These are phyloP conservation scores for Ballota nigra DNA, from an alignment of 257 asterid genomes.

Conservation along the genomic window DNA sequence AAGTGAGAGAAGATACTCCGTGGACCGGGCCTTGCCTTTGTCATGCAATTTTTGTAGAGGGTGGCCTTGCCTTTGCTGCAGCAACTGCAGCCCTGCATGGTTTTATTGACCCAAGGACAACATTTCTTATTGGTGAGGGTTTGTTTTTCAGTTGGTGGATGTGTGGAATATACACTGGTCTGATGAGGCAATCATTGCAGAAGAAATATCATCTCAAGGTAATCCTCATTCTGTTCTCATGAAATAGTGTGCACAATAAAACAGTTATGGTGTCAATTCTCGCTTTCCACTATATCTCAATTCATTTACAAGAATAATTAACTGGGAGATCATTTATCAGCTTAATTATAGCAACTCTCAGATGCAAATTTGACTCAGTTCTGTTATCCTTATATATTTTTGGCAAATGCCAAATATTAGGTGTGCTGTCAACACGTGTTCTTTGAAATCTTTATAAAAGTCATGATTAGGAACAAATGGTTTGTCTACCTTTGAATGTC, in stretches of 20 bases:
- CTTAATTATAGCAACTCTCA: neutral
- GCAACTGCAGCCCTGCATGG: slow-evolving; percentile 73
- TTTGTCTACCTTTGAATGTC: neutral
- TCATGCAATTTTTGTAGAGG: slow-evolving; percentile 89
- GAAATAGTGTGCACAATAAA: neutral
- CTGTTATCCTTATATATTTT: neutral
- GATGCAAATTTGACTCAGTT: slow-evolving; percentile 5
- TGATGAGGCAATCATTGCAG: slow-evolving; percentile 79
- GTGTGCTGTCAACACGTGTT: neutral
- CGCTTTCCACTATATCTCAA: neutral
- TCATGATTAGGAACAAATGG: neutral
- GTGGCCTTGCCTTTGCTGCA: slow-evolving; percentile 81
- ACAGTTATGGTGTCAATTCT: neutral
- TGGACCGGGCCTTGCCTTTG: slow-evolving; percentile 93
- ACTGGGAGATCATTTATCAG: neutral
- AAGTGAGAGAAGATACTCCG: slow-evolving; percentile 79
- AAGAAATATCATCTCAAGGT: slow-evolving; percentile 99
- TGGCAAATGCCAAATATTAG: neutral
- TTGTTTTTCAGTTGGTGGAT: slow-evolving; percentile 98
- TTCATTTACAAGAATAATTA: neutral
- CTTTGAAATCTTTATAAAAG: slow-evolving; percentile 1
- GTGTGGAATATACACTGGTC: slow-evolving; percentile 98
- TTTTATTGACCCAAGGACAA: slow-evolving; percentile 75
- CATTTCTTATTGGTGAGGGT: slow-evolving; percentile 86
- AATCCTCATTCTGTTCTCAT: slow-evolving; percentile 19